Evolutionary conservation across 2,329 filamentous ascomycete species (phyloP).

Genomic region (Hypoxylon sp.): DNA sequence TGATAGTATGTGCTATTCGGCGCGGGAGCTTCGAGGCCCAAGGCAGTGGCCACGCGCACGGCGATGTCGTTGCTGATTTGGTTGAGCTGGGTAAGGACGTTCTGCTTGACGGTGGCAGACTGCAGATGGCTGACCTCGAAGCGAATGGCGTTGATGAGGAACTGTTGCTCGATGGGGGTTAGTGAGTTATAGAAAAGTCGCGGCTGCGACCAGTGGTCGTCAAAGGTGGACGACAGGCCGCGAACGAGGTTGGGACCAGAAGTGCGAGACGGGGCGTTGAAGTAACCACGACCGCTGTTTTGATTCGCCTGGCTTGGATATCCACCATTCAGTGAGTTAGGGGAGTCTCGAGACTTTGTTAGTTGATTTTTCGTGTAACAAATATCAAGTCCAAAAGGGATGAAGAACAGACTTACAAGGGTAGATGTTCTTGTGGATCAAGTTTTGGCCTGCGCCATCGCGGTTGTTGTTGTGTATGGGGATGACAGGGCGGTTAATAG

Average conservation of each 20-base stretch:
- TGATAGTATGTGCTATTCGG: slow-evolving; percentile 77
- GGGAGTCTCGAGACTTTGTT: slow-evolving; percentile 63
- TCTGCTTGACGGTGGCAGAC: slow-evolving; percentile 71
- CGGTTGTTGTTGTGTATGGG: slow-evolving; percentile 76
- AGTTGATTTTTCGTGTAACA: background rate
- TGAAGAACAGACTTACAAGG: slow-evolving; percentile 61
- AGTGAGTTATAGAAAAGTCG: slow-evolving; percentile 83
- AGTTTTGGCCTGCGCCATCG: slow-evolving; percentile 78
- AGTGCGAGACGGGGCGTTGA: slow-evolving; percentile 73
- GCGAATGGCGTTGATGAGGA: slow-evolving; percentile 79
- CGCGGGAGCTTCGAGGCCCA: slow-evolving; percentile 71
- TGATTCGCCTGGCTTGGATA: slow-evolving; percentile 77
- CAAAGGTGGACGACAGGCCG: slow-evolving; percentile 72
- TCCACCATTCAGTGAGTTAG: slow-evolving; percentile 76
- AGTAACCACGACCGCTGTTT: slow-evolving; percentile 76
- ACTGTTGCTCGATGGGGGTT: slow-evolving; percentile 75
- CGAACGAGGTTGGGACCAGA: slow-evolving; percentile 69
- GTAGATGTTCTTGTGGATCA: slow-evolving; percentile 76
- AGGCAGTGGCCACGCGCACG: slow-evolving; percentile 71
- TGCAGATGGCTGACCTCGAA: slow-evolving; percentile 76
- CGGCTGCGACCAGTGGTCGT: slow-evolving; percentile 80
- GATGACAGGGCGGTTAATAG: slow-evolving; percentile 72
- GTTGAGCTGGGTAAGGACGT: slow-evolving; percentile 78
- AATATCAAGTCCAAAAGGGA: background rate
- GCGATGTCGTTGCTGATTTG: slow-evolving; percentile 77